Conservation (phyloP, 2,329 filamentous ascomycete species). For the Aspergillus hortae region DNA sequence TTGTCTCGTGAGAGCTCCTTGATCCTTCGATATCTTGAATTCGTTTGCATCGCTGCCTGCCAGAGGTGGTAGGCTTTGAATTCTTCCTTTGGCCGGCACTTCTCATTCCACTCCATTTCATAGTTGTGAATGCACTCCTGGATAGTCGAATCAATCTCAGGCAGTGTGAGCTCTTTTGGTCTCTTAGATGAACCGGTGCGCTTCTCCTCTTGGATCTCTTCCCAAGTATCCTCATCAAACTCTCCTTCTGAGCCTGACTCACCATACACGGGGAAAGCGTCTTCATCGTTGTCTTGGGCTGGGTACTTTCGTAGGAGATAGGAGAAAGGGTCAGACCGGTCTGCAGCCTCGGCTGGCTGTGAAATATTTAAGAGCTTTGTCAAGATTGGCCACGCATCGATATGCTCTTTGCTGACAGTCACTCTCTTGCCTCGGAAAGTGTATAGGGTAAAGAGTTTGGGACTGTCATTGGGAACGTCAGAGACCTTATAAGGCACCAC, state of each 20-base stretch:
- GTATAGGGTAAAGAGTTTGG: slow-evolving; percentile 28
- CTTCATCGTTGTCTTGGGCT: slow-evolving; percentile 37
- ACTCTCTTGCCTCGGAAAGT: slow-evolving; percentile 21
- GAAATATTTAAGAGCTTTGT: neutral
- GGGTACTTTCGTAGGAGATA: slow-evolving; percentile 44
- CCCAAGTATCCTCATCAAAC: slow-evolving; percentile 58
- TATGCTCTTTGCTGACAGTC: slow-evolving; percentile 23
- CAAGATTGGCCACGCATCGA: slow-evolving; percentile 27
- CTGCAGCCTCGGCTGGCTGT: neutral
- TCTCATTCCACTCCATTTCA: slow-evolving; percentile 55
- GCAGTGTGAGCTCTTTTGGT: slow-evolving; percentile 36
- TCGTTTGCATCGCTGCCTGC: slow-evolving; percentile 50
- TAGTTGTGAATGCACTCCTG: slow-evolving; percentile 52
- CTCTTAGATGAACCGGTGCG: slow-evolving; percentile 15
- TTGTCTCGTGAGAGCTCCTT: slow-evolving; percentile 43
- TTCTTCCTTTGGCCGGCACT: slow-evolving; percentile 54
- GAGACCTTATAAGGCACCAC: slow-evolving; percentile 26
- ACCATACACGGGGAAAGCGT: slow-evolving; percentile 50
- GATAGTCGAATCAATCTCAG: slow-evolving; percentile 53
- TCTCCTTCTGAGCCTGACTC: slow-evolving; percentile 53
- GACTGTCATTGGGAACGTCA: slow-evolving; percentile 4
- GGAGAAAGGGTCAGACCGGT: slow-evolving; percentile 21
- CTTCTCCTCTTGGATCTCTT: slow-evolving; percentile 59
- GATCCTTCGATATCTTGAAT: slow-evolving; percentile 42
- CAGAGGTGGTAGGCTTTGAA: slow-evolving; percentile 60